These are phyloP conservation scores for Spathaspora girioi DNA, from an alignment of 805 yeast genomes.

Conservation along the genomic window DNA sequence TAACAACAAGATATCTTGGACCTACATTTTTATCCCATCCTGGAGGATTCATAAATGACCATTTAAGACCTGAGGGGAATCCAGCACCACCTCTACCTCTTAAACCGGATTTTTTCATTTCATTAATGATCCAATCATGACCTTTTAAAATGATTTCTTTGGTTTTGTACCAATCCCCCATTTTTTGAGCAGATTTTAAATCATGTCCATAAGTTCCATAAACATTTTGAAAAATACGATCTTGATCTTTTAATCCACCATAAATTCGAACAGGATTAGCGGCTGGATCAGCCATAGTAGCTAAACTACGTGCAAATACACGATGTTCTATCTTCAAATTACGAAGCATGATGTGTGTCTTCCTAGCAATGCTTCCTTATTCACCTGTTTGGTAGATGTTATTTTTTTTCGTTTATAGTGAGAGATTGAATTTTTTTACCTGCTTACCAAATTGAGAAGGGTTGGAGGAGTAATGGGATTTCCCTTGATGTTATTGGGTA, in stretches of 20 bases:
- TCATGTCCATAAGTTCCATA: constrained; percentile 75
- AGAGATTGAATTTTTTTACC: neutral
- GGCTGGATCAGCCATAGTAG: constrained; percentile 46
- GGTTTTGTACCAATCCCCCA: constrained; percentile 93
- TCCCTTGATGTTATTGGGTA: constrained; percentile 18
- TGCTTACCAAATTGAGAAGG: constrained; percentile 1
- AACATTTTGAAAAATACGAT: constrained; percentile 82
- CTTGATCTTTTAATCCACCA: constrained; percentile 79
- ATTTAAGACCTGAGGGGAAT: constrained; percentile 84
- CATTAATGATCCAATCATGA: constrained; percentile 86
- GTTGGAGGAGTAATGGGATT: constrained; percentile 17
- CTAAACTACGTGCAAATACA: constrained; percentile 32
- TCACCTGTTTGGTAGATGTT: neutral
- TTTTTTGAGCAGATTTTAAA: constrained; percentile 65
- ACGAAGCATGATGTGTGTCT: constrained; percentile 29
- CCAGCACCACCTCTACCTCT: constrained; percentile 96
- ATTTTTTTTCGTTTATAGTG: neutral
- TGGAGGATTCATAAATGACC: constrained; percentile 95
- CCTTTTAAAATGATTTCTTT: constrained; percentile 82
- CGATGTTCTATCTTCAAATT: constrained; percentile 23
- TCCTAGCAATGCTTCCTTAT: neutral
- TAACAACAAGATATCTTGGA: constrained; percentile 85
- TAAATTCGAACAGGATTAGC: constrained; percentile 50
- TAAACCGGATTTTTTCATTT: constrained; percentile 78
- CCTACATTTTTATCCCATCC: constrained; percentile 90